phyloP scores from a whole-genome alignment of 78 protist genomes.

The Corallochytrium limacisporum region DNA sequence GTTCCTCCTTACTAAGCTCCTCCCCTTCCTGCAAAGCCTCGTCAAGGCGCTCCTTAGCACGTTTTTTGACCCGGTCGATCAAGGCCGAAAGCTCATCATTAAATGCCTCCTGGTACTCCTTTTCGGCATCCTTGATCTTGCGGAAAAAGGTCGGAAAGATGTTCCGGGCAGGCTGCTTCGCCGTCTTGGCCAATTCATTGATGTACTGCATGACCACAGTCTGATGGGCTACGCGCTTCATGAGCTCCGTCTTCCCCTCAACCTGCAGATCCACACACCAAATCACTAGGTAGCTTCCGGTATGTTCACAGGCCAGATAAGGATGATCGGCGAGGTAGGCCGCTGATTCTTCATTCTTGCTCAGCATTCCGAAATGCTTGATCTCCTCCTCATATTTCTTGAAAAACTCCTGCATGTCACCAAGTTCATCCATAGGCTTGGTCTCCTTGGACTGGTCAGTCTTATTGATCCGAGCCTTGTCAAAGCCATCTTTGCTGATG shows the following conservation, averaged over 20 bases:
- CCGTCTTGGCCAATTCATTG: background rate
- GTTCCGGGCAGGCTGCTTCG: no score
- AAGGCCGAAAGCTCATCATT: background rate
- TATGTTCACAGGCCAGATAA: background rate
- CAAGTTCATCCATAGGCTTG: background rate
- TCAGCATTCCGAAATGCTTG: background rate
- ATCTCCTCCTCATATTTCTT: background rate
- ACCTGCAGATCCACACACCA: constrained; percentile 2
- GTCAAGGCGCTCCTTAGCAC: constrained; percentile 6
- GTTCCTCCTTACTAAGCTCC: background rate
- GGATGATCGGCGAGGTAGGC: background rate
- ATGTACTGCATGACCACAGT: background rate
- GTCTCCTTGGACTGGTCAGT: no score
- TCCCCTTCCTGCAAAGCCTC: background rate
- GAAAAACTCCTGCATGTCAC: background rate
- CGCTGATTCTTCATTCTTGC: background rate
- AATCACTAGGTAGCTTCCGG: constrained; percentile 18
- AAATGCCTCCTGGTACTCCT: constrained; percentile 2
- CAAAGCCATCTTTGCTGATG: constrained; percentile 15
- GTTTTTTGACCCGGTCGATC: constrained; percentile 8
- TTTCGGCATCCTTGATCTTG: background rate
- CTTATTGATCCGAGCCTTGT: no score
- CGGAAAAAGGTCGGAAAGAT: background rate
- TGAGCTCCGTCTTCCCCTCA: constrained; percentile 14
- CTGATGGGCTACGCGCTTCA: constrained; percentile 9